Percentiles rank a stretch among this genome's conserved stretches.
phyloP scores from a whole-genome alignment of 2,329 filamentous ascomycete species.

The Fusarium sp. region DNA sequence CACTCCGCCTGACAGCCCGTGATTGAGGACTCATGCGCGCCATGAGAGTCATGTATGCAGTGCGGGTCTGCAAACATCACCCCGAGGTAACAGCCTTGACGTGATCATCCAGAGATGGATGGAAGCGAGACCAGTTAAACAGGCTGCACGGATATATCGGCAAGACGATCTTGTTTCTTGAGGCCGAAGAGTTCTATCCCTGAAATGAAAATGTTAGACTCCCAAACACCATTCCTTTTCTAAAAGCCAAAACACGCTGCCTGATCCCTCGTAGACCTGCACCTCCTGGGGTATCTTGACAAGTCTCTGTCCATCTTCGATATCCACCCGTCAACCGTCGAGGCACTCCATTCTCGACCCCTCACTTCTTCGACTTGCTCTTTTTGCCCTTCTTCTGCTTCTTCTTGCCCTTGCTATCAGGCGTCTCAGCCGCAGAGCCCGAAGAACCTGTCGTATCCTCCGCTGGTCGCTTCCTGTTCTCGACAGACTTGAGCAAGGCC shows the following conservation, averaged over 20 bases:
- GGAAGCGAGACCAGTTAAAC: not conserved
- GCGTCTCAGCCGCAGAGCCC: constrained; percentile 23
- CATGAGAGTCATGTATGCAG: not conserved
- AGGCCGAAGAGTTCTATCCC: not conserved
- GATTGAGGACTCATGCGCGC: not conserved
- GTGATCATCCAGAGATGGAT: not conserved
- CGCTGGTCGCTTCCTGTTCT: constrained; percentile 58
- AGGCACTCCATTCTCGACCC: not conserved
- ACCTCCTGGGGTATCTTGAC: constrained; percentile 25
- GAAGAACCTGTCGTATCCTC: constrained; percentile 47
- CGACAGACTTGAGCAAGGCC: constrained; percentile 60
- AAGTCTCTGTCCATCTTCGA: constrained; percentile 1
- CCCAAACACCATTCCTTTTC: constrained; percentile 29
- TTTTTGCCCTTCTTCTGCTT: constrained; percentile 51
- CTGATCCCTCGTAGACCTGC: not conserved
- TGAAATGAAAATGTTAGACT: not conserved
- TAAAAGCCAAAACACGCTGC: constrained; percentile 17
- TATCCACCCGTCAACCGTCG: not conserved
- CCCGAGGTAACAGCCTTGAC: not conserved
- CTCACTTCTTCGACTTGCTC: constrained; percentile 45
- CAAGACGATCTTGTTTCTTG: not conserved
- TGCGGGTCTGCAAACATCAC: not conserved
- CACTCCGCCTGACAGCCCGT: not conserved
- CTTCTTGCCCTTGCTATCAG: constrained; percentile 46
- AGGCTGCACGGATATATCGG: not conserved